Evolutionary conservation across 2,329 filamentous ascomycete species (phyloP).

Genomic region (Cladobotryum mycophilum): DNA sequence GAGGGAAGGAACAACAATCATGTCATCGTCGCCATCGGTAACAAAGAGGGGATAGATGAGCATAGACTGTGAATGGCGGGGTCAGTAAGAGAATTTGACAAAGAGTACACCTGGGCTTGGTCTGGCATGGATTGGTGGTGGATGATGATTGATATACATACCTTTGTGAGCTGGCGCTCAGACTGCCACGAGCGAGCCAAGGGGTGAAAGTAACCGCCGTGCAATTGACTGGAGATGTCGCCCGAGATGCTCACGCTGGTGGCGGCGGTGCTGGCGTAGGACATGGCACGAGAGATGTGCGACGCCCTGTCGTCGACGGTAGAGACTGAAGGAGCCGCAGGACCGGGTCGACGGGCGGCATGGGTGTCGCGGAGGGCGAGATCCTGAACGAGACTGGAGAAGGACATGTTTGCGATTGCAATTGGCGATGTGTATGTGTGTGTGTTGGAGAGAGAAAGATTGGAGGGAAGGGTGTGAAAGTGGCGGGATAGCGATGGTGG

Average conservation of each 20-base stretch:
- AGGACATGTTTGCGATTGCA: slow-evolving; percentile 47
- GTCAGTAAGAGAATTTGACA: slow-evolving; percentile 2
- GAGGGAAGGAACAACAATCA: slow-evolving; percentile 81
- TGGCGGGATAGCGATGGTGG: neutral
- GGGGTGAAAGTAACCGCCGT: slow-evolving; percentile 76
- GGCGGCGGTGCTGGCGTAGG: slow-evolving; percentile 59
- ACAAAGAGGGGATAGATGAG: slow-evolving; percentile 97
- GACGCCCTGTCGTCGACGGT: slow-evolving; percentile 56
- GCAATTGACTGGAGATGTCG: slow-evolving; percentile 77
- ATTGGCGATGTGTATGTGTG: neutral
- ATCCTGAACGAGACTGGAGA: slow-evolving; percentile 62
- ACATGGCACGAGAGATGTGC: slow-evolving; percentile 57
- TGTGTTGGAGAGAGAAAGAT: slow-evolving; percentile 11
- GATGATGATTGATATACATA: slow-evolving; percentile 33
- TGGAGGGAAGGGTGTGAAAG: neutral
- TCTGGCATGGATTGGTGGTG: neutral
- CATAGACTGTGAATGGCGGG: slow-evolving; percentile 64
- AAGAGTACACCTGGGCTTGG: neutral
- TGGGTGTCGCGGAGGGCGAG: slow-evolving; percentile 52
- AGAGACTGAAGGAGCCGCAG: slow-evolving; percentile 40
- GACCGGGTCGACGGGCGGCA: slow-evolving; percentile 40
- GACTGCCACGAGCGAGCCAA: slow-evolving; percentile 76
- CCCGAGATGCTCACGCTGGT: slow-evolving; percentile 64
- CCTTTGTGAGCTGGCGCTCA: slow-evolving; percentile 80
- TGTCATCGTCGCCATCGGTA: slow-evolving; percentile 88